phyloP scores from a whole-genome alignment of 257 asterid genomes.

The Orobanche coerulescens region DNA sequence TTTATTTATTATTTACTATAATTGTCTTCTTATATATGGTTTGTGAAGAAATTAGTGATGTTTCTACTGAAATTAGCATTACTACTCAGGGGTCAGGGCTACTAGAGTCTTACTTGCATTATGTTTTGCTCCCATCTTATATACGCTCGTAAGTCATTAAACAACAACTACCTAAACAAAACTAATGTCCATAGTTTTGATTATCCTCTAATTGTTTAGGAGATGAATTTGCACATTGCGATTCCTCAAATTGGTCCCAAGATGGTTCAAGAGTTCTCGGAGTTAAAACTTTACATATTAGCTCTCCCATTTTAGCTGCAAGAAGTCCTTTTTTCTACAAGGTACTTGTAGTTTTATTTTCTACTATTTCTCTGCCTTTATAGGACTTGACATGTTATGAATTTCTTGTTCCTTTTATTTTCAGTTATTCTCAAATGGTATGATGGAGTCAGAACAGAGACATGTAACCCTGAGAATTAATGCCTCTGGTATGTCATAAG shows the following conservation, averaged over 20 bases:
- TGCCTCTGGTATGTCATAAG: constrained; percentile 63
- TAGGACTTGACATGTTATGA: constrained; percentile 18
- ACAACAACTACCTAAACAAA: background rate
- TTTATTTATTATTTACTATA: background rate
- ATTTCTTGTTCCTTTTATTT: constrained; percentile 17
- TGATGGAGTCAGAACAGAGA: constrained; percentile 98
- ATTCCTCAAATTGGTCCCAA: constrained; percentile 59
- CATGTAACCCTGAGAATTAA: constrained; percentile 80
- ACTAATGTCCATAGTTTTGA: background rate
- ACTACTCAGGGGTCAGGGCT: background rate
- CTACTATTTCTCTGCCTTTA: background rate
- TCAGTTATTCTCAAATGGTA: constrained; percentile 93
- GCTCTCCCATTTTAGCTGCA: constrained; percentile 89
- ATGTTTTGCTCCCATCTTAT: background rate
- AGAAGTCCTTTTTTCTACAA: constrained; percentile 83
- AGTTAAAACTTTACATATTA: constrained; percentile 70
- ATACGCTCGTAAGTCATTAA: background rate
- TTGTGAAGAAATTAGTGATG: background rate
- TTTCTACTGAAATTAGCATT: background rate
- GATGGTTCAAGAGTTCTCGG: constrained; percentile 46
- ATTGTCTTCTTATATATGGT: background rate
- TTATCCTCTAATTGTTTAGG: constrained; percentile 31
- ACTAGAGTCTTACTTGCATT: background rate
- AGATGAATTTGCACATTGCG: constrained; percentile 64
- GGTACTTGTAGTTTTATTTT: constrained; percentile 34